Conservation (phyloP, 2,329 filamentous ascomycete species). For the Penicillium sp. region DNA sequence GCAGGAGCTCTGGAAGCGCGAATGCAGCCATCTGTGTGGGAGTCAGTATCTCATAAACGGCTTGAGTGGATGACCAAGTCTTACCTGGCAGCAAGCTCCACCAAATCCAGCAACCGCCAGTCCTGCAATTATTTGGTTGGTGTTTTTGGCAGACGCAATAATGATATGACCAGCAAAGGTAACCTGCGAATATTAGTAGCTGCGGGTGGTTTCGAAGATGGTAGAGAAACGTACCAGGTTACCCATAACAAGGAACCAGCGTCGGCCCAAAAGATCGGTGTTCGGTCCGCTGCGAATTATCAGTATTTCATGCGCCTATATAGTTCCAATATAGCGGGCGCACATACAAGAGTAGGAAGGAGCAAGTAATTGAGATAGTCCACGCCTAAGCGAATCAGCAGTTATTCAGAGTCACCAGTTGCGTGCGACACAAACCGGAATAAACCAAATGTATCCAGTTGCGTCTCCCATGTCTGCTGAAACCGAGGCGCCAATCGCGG, state of each 20-base stretch:
- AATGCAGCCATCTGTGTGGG: conserved; percentile 40
- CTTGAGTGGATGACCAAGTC: not conserved
- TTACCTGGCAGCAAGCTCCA: conserved; percentile 45
- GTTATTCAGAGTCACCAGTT: not conserved
- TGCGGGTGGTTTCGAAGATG: too few relatives aligned
- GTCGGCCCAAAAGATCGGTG: conserved; percentile 50
- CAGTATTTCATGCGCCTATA: not conserved
- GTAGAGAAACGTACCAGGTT: conserved; percentile 31
- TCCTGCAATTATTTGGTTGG: conserved; percentile 40
- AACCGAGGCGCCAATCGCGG: conserved; percentile 27
- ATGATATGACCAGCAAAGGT: conserved; percentile 42
- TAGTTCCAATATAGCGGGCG: not conserved
- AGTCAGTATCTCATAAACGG: too few relatives aligned
- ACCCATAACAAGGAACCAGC: conserved; percentile 48
- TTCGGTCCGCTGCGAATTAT: conserved; percentile 36
- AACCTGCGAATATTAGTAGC: conserved; percentile 12
- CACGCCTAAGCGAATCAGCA: conserved; percentile 11
- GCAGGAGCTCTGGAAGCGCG: conserved; percentile 49
- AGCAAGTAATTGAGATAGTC: conserved; percentile 45
- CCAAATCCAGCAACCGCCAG: conserved; percentile 47
- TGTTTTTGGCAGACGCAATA: conserved; percentile 42
- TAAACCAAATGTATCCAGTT: conserved; percentile 31
- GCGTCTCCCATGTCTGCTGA: conserved; percentile 31
- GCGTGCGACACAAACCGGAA: conserved; percentile 18
- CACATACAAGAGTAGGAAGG: conserved; percentile 40